Evolutionary conservation across 306 rosid species (phyloP), one percentile per base, ranked within the genome.

Genomic region (Cicer cuneatum): DNA sequence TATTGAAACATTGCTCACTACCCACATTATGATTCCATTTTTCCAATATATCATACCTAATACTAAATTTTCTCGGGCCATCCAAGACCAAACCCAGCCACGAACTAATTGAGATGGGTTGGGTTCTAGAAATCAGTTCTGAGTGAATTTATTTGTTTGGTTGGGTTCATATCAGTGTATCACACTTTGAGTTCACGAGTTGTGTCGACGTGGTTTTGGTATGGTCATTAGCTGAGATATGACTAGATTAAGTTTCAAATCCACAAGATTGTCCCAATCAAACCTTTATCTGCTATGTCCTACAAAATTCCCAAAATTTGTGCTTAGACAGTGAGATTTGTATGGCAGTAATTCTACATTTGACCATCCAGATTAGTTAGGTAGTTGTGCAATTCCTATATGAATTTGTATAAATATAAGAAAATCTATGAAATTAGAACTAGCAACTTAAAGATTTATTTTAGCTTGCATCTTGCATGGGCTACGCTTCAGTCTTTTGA

Each of bases 21-120:
- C 66, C 51, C 33, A 0, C n/a, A 52, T 71, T 72, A 21, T 56
- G 11, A 24, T 80, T 41, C 11, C 72, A 42, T 15, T 48, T 45
- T 35, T 33, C 35, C 10, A 69, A 38, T 53, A 72, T 64, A 57
- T 2, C 13, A 56, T 45, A 39, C 60, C 38, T 39, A 11, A 39
- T 57, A 75, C 48, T 5, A 66, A 69, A 66, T 21, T 53, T 62
- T 52, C 70, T 3, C 3, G 2, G 40, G 54, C 8, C 40, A 42
- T n/a, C 40, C 65, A 54, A 71, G 53, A 54, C 46, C 29, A 3
- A 16, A 8, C n/a, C 7, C 21, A 62, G 8, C 21, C 21, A 60
- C 8, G 66, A 60, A 21, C 29, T 61, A 72, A 42, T 57, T 41
- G 42, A 18, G 47, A 40, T 15, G 54, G 35, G 38, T 42, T 71